A percentile compares a stretch with the other conserved stretches of the same genome.
phyloP scores from a whole-genome alignment of 495 filamentous ascomycete species.

The Bombardia bombarda region DNA sequence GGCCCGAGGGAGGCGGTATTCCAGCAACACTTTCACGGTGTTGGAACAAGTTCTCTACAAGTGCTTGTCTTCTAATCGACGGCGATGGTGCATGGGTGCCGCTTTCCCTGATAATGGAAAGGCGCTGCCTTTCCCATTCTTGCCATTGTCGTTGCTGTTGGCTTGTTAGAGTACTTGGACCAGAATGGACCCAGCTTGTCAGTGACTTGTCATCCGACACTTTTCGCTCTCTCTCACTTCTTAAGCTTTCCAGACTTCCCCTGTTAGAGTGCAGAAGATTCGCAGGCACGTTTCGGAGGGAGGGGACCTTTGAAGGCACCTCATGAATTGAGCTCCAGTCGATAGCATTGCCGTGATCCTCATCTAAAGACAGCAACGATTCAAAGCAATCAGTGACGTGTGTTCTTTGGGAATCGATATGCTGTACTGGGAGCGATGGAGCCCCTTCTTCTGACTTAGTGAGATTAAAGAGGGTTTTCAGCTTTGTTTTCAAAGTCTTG shows the following conservation, averaged over 20 bases:
- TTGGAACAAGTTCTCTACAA: constrained; percentile 12
- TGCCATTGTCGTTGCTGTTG: constrained; percentile 26
- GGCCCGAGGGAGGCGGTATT: background rate
- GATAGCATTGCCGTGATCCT: background rate
- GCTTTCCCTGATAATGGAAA: constrained; percentile 62
- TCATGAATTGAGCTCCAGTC: constrained; percentile 30
- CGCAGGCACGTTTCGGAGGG: constrained; percentile 28
- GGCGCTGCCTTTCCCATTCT: constrained; percentile 46
- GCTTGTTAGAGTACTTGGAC: constrained; percentile 35
- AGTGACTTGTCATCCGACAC: constrained; percentile 53
- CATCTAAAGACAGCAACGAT: constrained; percentile 3
- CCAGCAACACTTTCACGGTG: background rate
- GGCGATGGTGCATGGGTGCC: constrained; percentile 41
- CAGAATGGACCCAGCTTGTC: constrained; percentile 69
- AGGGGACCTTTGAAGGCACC: constrained; percentile 34
- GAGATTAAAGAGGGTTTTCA: constrained; percentile 53
- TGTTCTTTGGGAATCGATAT: constrained; percentile 40
- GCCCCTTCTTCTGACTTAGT: constrained; percentile 31
- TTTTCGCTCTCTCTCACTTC: constrained; percentile 37
- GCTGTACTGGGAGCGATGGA: constrained; percentile 37
- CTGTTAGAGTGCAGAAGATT: constrained; percentile 34
- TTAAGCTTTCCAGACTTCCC: constrained; percentile 45
- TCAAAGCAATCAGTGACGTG: constrained; percentile 31
- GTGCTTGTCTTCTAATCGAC: constrained; percentile 20
- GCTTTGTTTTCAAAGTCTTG: constrained; percentile 49